Conservation (phyloP, 345 rosid genomes). For the Hevea brasiliensis region DNA sequence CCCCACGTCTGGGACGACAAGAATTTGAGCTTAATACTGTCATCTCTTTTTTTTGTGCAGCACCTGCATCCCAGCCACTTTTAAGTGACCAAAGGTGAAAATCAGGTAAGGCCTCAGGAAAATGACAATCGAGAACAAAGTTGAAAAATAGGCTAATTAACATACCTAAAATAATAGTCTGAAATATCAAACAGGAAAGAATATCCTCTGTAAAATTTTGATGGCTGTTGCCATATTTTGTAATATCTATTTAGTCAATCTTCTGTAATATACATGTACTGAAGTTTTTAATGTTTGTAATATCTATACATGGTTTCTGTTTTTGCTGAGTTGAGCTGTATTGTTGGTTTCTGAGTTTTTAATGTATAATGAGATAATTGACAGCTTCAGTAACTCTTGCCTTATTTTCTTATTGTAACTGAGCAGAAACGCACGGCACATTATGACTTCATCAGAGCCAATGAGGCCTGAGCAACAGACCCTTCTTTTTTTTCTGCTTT, state of each 20-base stretch:
- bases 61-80: conserved; percentile 34
- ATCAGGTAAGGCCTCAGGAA: conserved; percentile 5
- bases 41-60: conserved; percentile 25
- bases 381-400: too few relatives aligned
- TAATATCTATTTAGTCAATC: not conserved
- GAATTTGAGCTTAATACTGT: not conserved
- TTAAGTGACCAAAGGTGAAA: conserved; percentile 28
- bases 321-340: not conserved
- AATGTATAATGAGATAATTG: too few relatives aligned
- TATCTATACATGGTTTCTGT: not conserved
- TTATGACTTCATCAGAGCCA: too few relatives aligned
- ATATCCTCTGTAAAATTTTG: too few relatives aligned
- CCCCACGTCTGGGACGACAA: not conserved
- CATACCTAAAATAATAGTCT: not conserved
- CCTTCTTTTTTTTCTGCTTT: too few relatives aligned
- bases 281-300: too few relatives aligned
- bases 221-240: not conserved
- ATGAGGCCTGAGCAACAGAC: too few relatives aligned
- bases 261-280: not conserved
- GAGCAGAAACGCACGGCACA: too few relatives aligned
- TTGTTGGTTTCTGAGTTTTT: too few relatives aligned
- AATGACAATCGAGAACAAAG: not conserved
- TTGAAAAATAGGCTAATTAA: not conserved
- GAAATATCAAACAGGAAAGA: too few relatives aligned
- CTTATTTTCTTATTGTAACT: too few relatives aligned